Percentiles rank a stretch among this genome's conserved stretches.
These are phyloP conservation scores for Irpex lacteus DNA, from an alignment of 1,284 basidiomycete species.

Conservation along the genomic window DNA sequence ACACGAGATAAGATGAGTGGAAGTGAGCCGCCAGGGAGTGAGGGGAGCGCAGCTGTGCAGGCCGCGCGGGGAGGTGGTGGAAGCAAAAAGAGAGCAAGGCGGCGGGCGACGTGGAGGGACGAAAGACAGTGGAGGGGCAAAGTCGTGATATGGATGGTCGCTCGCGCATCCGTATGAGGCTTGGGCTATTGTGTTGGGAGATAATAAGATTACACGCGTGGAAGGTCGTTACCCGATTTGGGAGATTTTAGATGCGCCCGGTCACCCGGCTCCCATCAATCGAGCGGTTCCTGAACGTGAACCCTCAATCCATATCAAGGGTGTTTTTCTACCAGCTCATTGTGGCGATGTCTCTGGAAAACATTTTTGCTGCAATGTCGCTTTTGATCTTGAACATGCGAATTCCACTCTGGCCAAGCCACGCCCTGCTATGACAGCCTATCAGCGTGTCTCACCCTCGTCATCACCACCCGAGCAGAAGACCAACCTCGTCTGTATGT, in stretches of 20 bases:
- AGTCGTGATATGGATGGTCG: not conserved
- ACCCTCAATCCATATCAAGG: not conserved
- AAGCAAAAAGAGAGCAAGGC: not conserved
- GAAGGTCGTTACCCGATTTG: constrained; percentile 10
- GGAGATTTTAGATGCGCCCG: constrained; percentile 14
- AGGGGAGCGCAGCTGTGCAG: not conserved
- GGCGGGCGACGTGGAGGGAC: constrained; percentile 2
- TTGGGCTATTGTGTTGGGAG: constrained; percentile 13
- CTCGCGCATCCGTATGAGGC: not conserved
- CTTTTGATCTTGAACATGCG: not conserved
- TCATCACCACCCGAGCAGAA: not conserved
- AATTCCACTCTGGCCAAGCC: not conserved
- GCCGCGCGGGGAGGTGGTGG: not conserved
- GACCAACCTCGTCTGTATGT: not conserved
- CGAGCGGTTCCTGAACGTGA: not conserved
- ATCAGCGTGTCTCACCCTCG: not conserved
- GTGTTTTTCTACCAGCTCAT: not conserved
- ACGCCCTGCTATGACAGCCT: not conserved
- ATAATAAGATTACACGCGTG: constrained; percentile 16
- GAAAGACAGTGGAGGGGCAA: constrained; percentile 7
- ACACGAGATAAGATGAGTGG: not conserved
- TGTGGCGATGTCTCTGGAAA: not conserved
- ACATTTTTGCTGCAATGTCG: not conserved
- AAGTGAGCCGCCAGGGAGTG: constrained; percentile 10
- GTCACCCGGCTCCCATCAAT: constrained; percentile 12